A percentile compares a stretch with the other conserved stretches of the same genome.
phyloP scores from a whole-genome alignment of 257 asterid genomes.

The Solanum paucissectum region DNA sequence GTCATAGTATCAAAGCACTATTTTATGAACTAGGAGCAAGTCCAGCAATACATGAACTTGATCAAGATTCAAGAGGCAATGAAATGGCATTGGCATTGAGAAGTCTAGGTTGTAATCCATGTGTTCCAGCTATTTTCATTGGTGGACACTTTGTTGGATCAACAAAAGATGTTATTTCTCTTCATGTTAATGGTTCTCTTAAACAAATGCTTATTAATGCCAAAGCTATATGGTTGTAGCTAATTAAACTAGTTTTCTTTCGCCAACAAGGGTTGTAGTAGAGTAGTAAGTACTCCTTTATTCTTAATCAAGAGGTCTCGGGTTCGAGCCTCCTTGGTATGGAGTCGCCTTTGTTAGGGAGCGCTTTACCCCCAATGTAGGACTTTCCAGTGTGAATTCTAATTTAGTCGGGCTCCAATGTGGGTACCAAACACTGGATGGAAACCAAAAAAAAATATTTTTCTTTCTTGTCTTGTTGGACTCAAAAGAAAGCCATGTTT shows the following conservation, averaged over 20 bases:
- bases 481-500: not conserved
- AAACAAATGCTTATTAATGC: slow-evolving; percentile 60
- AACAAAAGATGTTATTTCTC: slow-evolving; percentile 51
- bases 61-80: slow-evolving; percentile 40
- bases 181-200: slow-evolving; percentile 65
- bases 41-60: slow-evolving; percentile 67
- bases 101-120: slow-evolving; percentile 56
- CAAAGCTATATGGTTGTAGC: slow-evolving; percentile 49
- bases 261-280: not conserved
- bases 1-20: slow-evolving; percentile 68
- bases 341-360: not conserved
- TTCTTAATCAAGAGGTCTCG: not conserved
- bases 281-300: not conserved
- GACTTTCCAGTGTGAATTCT: not conserved
- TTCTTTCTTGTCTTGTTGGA: not conserved
- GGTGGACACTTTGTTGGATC: slow-evolving; percentile 67
- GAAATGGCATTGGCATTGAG: slow-evolving; percentile 60
- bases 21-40: slow-evolving; percentile 72
- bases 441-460: not conserved
- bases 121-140: slow-evolving; percentile 65
- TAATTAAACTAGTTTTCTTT: not conserved
- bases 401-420: no score
- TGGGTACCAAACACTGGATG: no score
- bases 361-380: no score
- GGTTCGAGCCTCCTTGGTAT: no score